Percentiles rank a stretch among this genome's conserved stretches.
Conservation (phyloP, 208 protist genomes). For the Endotrypanum monterogeii region DNA sequence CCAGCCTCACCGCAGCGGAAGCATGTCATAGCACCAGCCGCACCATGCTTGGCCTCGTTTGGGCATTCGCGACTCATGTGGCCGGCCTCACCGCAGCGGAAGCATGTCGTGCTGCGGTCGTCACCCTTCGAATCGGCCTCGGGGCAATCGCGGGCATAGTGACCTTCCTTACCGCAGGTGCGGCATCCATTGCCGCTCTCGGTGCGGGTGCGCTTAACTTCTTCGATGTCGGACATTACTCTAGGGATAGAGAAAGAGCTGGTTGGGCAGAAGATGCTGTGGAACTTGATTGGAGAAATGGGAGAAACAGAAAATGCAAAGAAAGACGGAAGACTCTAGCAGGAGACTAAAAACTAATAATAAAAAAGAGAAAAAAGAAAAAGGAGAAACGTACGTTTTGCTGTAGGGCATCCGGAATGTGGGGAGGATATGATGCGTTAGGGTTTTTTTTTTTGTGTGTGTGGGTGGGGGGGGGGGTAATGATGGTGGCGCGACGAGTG, state of each 20-base stretch:
- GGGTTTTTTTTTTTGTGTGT: too few species aligned
- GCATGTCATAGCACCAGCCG: slow-evolving; percentile 65
- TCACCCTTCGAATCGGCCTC: slow-evolving; percentile 43
- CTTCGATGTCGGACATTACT: slow-evolving; percentile 36
- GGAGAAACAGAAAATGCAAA: background rate
- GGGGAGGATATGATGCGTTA: too few species aligned
- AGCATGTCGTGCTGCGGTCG: slow-evolving; percentile 56
- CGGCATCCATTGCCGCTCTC: slow-evolving; percentile 56
- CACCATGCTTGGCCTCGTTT: slow-evolving; percentile 38
- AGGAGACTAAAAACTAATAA: background rate
- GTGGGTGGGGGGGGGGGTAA: background rate
- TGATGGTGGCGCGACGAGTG: too few species aligned
- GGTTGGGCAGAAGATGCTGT: background rate
- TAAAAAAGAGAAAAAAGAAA: background rate
- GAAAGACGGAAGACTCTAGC: background rate
- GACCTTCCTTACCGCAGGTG: slow-evolving; percentile 82
- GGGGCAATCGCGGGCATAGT: slow-evolving; percentile 86
- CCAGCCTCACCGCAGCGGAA: slow-evolving; percentile 76
- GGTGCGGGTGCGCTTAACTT: slow-evolving; percentile 28
- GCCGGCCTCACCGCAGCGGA: slow-evolving; percentile 60
- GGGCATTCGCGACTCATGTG: slow-evolving; percentile 76
- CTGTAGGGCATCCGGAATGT: background rate
- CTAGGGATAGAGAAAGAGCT: background rate
- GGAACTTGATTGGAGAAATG: background rate
- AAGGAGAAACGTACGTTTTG: background rate